Base-by-base conservation (phyloP, 495 filamentous ascomycete genomes). In the Penicillium dipodomyicola region DNA sequence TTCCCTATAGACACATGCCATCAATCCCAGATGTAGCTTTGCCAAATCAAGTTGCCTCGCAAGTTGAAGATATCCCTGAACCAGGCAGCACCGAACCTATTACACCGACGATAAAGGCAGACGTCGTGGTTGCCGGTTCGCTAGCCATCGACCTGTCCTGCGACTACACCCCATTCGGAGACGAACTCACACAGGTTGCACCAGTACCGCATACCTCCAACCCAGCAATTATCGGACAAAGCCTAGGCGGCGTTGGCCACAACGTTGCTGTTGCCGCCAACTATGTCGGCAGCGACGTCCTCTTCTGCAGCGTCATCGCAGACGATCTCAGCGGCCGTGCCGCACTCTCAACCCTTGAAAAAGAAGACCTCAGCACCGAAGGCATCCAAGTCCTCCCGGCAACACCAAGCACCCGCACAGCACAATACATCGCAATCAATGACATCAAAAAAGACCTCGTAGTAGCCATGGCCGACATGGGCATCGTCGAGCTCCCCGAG, bases 381-480 rank as follows among this genome's bases (percentile, higher is more conserved):
- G 87, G 84, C 50, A 80, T 96, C 29, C 78, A 79, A 61, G 67
- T 80, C 20, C 67, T 89, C 8, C 71, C 75, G 10, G 67, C 77
- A 15, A 75, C 79, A 7, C 71, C 77, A 9, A 73, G 79, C 0
- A 69, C 70, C 39, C 78, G 85, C 25, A 98, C 94, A 2, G 90
- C 92, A 6, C 91, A 96, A 67, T 98, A 98, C 65, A 82, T 97
- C 2, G 86, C 92, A 17, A 76, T 97, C 63, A 98, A 97, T 70
- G 89, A 93, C 65, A 75, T 73, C 2, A 81, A 87, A 25, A 94
- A 92, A 63, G 86, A 91, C 54, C 81, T 98, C 10, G 77, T 89
- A 3, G 66, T 96, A 43, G 92, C 90, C 49, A 95, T 96, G 88
- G 91, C 94, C 17, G 94, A 98, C 67, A 96, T 97, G 91, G 77